Evolutionary conservation across 2,329 filamentous ascomycete genomes (phyloP), one percentile per base, ranked within the genome.

Genomic region (Fusarium chaquense): DNA sequence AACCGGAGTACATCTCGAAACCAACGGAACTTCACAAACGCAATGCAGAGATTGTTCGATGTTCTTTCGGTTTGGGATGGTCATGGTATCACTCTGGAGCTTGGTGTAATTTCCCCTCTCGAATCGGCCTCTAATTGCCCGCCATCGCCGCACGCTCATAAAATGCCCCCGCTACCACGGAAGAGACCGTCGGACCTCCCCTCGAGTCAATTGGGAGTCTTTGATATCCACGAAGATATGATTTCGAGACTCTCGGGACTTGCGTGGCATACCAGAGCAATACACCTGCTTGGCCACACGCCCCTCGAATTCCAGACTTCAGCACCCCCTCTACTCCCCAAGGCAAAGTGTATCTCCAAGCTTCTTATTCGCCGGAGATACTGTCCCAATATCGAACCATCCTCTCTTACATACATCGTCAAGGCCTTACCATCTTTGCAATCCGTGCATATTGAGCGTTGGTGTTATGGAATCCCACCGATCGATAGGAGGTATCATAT

Each of bases 331-430:
- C 5, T 12, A 12, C 2, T 38, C n/a, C 10, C 18, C 10, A 3
- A 6, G 10, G n/a, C n/a, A 12, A 38, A 20, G 5, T 38, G 36
- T 38, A 38, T 38, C 6, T 38, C 36, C 36, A 36, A 46, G 16
- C 56, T 71, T 10, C 44, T 72, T 1, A n/a, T 72, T 24, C 65
- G 62, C 3, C 62, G 58, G 10, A 40, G 38, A 22, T 62, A 67
- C 13, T 33, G 58, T 40, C 35, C 45, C 4, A 69, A 53, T 11
- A 58, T 69, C 3, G 36, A 15, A 13, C 15, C 58, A 15, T 26
- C 30, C 1, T 32, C 44, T 26, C 35, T 66, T 2, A 41, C n/a
- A 13, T 5, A 26, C 3, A 58, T 58, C 1, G 26, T 60, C 3
- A 28, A 33, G 3, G 59, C 68, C n/a, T 6, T 62, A 7, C 46